Base-by-base conservation (phyloP, 495 filamentous ascomycete genomes). In the Evansstolkia leycettana region DNA sequence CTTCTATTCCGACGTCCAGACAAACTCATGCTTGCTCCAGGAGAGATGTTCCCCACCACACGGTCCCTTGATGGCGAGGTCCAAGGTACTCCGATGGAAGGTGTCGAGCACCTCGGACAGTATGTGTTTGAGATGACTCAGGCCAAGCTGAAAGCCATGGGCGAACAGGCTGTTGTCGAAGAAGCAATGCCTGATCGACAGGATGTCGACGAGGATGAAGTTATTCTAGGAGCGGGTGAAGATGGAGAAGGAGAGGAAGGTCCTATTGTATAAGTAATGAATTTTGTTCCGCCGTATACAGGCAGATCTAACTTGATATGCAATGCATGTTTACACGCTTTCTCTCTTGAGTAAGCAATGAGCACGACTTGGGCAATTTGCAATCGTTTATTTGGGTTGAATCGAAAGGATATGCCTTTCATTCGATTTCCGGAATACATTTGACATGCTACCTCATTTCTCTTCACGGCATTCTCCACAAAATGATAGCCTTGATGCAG, bases 71-170 rank as follows among this genome's bases (percentile, higher is more conserved):
- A 62, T 10, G 72, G 74, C 11, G 65, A 75, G n/a, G 65, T 72
- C 8, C 73, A 71, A 34, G 68, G 62, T 24, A 69, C 60, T 0
- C 68, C 73, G 6, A 96, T 98, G 84, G 83, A 84, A 47, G 75
- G 83, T 19, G 76, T 95, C 6, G 90, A 95, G 60, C 90, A 98
- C 67, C 60, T 98, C 24, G 92, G 90, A 4, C 83, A 94, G 60
- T 96, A 94, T 60, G 90, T 98, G 15, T 94, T 76, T 60, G 85
- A 98, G 61, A 96, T 98, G 85, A 89, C 88, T 9, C 69, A 79
- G 46, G 83, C 87, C 14, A 90, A 82, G 55, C 60, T 94, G 4
- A 70, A 78, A 48, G 69, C 69, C 28, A 55, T 82, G 54, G 69
- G 62, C 34, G 56, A 64, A 43, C 50, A 59, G 17, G 51, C 58